Conservation (phyloP, 2,329 filamentous ascomycete genomes). For the Sphaerulina populicola region DNA sequence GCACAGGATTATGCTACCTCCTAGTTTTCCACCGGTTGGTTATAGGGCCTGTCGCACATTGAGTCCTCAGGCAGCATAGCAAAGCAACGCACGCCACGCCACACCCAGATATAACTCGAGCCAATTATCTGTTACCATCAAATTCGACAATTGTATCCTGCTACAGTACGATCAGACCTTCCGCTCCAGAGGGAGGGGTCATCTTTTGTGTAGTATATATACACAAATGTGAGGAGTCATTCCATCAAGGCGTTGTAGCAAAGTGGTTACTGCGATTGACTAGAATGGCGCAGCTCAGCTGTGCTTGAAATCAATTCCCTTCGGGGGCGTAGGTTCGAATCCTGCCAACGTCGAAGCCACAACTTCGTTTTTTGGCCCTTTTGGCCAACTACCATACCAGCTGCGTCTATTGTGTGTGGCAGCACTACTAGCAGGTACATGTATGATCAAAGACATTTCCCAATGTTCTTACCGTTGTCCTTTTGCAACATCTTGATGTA, state of each 20-base stretch:
- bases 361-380: background rate
- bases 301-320: constrained; percentile 14
- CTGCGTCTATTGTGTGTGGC: background rate
- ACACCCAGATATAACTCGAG: no score
- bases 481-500: background rate
- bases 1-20: no score
- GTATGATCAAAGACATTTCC: background rate
- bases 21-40: no score
- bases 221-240: no score
- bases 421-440: no score
- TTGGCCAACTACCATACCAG: no score
- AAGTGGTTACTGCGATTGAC: constrained; percentile 21
- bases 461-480: background rate
- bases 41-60: no score
- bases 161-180: no score
- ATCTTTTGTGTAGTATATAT: background rate
- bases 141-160: background rate
- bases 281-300: background rate
- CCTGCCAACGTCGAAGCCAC: constrained; percentile 6
- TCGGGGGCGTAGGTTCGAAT: constrained; percentile 17
- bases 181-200: no score
- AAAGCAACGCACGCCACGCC: no score
- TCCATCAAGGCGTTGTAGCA: constrained; percentile 11
- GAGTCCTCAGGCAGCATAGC: no score
- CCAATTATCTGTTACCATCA: no score